phyloP scores from a whole-genome alignment of 2,329 filamentous ascomycete genomes.

The Harringtonia aguacate region DNA sequence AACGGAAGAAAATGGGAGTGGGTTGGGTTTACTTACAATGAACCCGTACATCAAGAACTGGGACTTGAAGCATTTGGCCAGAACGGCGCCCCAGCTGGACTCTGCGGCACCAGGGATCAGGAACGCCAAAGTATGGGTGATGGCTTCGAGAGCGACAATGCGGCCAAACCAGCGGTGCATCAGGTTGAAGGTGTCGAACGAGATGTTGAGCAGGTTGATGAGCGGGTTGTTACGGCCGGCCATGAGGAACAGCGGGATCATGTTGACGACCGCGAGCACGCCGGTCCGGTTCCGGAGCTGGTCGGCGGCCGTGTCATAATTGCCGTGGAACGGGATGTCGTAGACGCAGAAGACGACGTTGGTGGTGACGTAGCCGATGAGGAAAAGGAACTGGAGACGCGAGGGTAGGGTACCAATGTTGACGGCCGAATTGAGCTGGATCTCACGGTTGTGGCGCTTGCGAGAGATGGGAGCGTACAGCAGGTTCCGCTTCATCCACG shows the following conservation, averaged over 20 bases:
- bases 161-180: conserved; percentile 73
- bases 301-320: conserved; percentile 30
- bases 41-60: conserved; percentile 51
- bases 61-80: conserved; percentile 23
- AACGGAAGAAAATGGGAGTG: too few relatives aligned
- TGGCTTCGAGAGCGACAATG: conserved; percentile 59
- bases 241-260: conserved; percentile 65
- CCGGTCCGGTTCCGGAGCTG: conserved; percentile 59
- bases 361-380: conserved; percentile 55
- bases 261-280: conserved; percentile 61
- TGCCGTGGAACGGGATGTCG: conserved; percentile 47
- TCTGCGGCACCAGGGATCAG: conserved; percentile 29
- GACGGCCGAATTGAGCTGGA: conserved; percentile 48
- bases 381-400: conserved; percentile 62
- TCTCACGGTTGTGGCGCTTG: conserved; percentile 67
- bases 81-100: conserved; percentile 37
- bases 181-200: conserved; percentile 75
- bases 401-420: conserved; percentile 64
- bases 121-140: conserved; percentile 56
- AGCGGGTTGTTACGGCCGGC: conserved; percentile 71
- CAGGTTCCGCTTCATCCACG: conserved; percentile 58
- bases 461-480: conserved; percentile 61
- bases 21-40: conserved; percentile 49
- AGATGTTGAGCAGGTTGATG: conserved; percentile 59
- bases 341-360: conserved; percentile 71